Conservation (phyloP, 2,329 filamentous ascomycete species). For the Domatiomyces globalis region DNA sequence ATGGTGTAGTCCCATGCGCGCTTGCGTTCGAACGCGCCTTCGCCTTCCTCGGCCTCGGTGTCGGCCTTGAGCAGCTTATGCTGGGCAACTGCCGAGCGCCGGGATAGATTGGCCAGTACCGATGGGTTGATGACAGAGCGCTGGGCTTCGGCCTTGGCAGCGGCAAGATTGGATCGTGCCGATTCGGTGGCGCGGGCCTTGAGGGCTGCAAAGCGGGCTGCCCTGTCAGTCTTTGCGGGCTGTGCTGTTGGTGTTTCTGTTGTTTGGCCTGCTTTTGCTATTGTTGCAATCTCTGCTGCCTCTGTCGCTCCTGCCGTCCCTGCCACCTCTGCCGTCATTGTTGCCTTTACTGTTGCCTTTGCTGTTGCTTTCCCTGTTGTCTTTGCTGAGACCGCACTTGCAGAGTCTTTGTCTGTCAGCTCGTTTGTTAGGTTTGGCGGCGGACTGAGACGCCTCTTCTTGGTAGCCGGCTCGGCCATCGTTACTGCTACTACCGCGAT, state of each 20-base stretch:
- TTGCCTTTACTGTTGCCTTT: background rate
- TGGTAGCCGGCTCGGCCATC: background rate
- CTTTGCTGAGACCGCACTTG: background rate
- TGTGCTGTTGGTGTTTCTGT: conserved; percentile 2
- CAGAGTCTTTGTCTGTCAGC: background rate
- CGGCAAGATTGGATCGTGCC: conserved; percentile 62
- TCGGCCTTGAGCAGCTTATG: conserved; percentile 92
- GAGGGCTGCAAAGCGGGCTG: conserved; percentile 18
- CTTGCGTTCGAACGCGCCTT: conserved; percentile 66
- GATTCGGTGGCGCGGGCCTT: conserved; percentile 28
- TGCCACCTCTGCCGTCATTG: background rate
- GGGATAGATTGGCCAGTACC: conserved; percentile 62
- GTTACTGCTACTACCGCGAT: background rate
- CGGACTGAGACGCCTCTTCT: background rate
- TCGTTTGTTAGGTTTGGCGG: background rate
- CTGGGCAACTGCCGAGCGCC: conserved; percentile 72
- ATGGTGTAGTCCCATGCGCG: conserved; percentile 97
- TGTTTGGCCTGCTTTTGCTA: background rate
- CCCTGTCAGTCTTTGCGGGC: conserved; percentile 8
- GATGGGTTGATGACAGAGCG: conserved; percentile 63
- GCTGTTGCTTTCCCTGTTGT: background rate
- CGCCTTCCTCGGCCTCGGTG: conserved; percentile 62
- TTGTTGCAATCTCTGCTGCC: background rate
- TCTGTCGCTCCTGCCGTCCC: background rate
- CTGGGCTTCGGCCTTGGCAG: conserved; percentile 69